Evolutionary conservation across 441 rosid species (phyloP).

Genomic region (Populus hybrid): DNA sequence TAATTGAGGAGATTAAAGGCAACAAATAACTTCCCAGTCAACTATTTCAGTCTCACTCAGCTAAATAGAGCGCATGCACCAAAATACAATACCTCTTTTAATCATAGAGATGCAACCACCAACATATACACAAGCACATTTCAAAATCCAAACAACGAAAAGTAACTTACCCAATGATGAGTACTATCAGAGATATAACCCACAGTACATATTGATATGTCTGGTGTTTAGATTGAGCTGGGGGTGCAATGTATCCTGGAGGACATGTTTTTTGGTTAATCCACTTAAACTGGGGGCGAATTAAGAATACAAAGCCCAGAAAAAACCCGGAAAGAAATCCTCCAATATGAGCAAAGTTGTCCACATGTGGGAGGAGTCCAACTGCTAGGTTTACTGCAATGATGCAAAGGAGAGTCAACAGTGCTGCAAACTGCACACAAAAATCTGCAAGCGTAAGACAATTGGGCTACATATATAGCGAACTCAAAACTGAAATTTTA

Average conservation of each 20-base stretch:
- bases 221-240: conserved; percentile 65
- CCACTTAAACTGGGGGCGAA: conserved; percentile 87
- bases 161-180: conserved; percentile 56
- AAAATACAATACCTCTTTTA: neutral
- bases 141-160: neutral
- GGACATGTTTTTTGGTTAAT: conserved; percentile 55
- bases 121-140: neutral
- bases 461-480: neutral
- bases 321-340: conserved; percentile 86
- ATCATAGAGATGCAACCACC: neutral
- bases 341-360: conserved; percentile 94
- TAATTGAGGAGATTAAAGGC: neutral
- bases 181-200: conserved; percentile 47
- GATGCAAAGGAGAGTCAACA: conserved; percentile 70
- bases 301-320: conserved; percentile 82
- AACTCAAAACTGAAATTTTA: neutral
- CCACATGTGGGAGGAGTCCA: conserved; percentile 90
- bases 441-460: conserved; percentile 19
- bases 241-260: conserved; percentile 43
- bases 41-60: neutral
- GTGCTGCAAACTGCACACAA: conserved; percentile 68
- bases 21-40: neutral
- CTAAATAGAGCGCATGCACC: neutral
- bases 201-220: conserved; percentile 72
- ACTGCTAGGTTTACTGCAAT: conserved; percentile 65